A percentile compares a stretch with the other conserved stretches of the same genome.
These are phyloP conservation scores for Mrakia frigida DNA, from an alignment of 768 basidiomycete genomes.

Conservation along the genomic window DNA sequence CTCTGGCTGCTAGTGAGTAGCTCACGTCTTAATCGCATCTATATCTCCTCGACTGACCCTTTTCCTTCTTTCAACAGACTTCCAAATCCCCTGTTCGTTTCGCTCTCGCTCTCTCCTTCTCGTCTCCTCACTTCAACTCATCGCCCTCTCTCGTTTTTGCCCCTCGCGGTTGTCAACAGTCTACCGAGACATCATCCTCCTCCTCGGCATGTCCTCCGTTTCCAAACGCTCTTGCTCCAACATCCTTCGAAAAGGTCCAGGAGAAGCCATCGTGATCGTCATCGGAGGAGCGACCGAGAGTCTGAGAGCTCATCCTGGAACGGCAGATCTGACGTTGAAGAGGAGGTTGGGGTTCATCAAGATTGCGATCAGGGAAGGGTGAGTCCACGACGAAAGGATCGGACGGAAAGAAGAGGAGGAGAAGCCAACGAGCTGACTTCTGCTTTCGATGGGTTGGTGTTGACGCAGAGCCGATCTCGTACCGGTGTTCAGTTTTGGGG, in stretches of 20 bases:
- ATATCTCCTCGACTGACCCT: not conserved
- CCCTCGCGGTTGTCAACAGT: no score
- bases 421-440: not conserved
- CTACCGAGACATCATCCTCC: slow-evolving; percentile 84
- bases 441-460: not conserved
- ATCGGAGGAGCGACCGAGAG: slow-evolving; percentile 95
- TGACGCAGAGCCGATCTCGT: slow-evolving; percentile 77
- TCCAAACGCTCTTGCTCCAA: slow-evolving; percentile 84
- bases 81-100: slow-evolving; percentile 23
- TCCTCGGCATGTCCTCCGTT: slow-evolving; percentile 86
- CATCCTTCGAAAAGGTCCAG: slow-evolving; percentile 61
- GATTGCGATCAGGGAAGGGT: slow-evolving; percentile 45
- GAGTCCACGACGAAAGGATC: not conserved
- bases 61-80: not conserved
- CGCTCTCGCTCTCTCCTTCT: not conserved
- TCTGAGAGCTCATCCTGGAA: slow-evolving; percentile 90
- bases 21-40: not conserved
- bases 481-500: slow-evolving; percentile 96
- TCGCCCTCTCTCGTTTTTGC: no score
- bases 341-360: slow-evolving; percentile 90
- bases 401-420: not conserved
- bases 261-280: slow-evolving; percentile 78
- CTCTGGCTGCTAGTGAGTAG: slow-evolving; percentile 44
- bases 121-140: no score
- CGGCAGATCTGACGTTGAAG: slow-evolving; percentile 60